Conservation (phyloP, 805 yeast species). For the Barnettozyma californica region DNA sequence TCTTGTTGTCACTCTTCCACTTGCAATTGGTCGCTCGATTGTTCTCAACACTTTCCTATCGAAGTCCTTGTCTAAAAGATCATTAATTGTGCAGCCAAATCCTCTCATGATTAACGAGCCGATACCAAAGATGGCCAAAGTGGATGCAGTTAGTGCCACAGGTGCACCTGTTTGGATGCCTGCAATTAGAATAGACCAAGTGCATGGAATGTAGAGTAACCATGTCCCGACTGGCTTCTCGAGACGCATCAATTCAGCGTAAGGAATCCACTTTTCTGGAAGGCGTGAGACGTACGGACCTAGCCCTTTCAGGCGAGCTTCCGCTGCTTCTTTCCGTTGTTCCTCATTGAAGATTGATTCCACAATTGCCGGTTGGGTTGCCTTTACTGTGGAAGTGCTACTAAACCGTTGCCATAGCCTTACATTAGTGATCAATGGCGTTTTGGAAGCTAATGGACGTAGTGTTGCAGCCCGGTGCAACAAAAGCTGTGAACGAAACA, state of each 20-base stretch:
- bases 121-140: conserved; percentile 64
- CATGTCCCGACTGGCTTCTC: conserved; percentile 97
- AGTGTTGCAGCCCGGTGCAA: neutral
- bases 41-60: conserved; percentile 88
- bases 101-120: conserved; percentile 95
- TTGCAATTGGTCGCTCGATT: conserved; percentile 85
- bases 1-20: conserved; percentile 67
- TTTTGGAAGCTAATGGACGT: neutral
- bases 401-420: neutral
- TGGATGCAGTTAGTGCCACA: conserved; percentile 51
- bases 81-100: conserved; percentile 96
- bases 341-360: conserved; percentile 14
- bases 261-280: conserved; percentile 77
- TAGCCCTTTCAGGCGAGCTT: conserved; percentile 35
- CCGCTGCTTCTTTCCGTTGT: conserved; percentile 30
- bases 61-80: conserved; percentile 74
- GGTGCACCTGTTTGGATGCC: conserved; percentile 72
- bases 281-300: conserved; percentile 52
- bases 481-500: neutral
- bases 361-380: neutral
- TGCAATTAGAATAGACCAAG: conserved; percentile 93
- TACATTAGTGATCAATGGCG: neutral
- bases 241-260: conserved; percentile 84
- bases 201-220: conserved; percentile 74
- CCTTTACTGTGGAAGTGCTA: neutral